Conservation (phyloP, 148 eudicot genomes). For the Rhododendron ovatum region DNA sequence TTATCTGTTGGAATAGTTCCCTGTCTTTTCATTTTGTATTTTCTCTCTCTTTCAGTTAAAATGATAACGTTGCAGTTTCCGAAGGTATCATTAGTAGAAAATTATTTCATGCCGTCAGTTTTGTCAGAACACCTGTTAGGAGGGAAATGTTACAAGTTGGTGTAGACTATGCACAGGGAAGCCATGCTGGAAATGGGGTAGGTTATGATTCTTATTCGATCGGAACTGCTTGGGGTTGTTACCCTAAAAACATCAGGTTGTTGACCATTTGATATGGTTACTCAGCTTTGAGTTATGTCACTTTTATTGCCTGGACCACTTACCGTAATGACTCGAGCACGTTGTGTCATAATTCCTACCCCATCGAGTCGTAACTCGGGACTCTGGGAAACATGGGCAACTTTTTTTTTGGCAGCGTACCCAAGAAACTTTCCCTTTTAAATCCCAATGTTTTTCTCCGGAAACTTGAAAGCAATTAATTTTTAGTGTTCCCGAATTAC, state of each 20-base stretch:
- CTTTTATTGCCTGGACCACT: neutral
- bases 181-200: neutral
- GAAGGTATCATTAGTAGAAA: neutral
- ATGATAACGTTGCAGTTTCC: neutral
- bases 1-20: neutral
- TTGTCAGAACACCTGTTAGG: neutral
- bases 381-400: neutral
- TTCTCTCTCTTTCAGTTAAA: neutral
- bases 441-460: neutral
- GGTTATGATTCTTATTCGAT: neutral
- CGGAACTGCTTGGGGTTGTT: neutral
- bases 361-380: neutral
- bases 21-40: neutral
- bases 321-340: neutral
- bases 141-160: neutral
- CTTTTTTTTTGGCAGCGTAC: neutral
- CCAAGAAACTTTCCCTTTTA: neutral
- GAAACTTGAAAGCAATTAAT: neutral
- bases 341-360: neutral
- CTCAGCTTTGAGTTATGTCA: neutral
- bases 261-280: neutral
- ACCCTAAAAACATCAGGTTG: neutral
- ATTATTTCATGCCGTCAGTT: neutral
- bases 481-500: neutral
- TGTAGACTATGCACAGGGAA: neutral